These are phyloP conservation scores for Clavispora phyllophila DNA, from an alignment of 805 yeast genomes.

Conservation along the genomic window DNA sequence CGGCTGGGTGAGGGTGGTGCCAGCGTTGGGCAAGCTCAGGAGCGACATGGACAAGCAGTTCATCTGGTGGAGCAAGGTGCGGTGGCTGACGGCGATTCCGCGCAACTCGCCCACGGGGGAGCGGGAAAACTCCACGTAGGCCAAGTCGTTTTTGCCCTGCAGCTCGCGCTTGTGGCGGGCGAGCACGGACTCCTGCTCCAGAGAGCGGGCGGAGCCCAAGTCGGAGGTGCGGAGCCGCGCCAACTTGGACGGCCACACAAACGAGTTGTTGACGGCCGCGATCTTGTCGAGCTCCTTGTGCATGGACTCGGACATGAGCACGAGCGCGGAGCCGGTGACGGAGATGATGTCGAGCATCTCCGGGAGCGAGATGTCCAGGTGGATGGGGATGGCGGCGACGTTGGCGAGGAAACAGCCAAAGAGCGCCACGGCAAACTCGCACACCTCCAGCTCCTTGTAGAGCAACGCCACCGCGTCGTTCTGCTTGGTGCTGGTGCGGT, in stretches of 20 bases:
- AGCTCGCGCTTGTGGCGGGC: slow-evolving; percentile 9
- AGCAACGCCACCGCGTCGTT: slow-evolving; percentile 82
- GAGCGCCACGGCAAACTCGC: slow-evolving; percentile 80
- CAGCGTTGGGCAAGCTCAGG: slow-evolving; percentile 58
- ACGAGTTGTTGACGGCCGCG: slow-evolving; percentile 38
- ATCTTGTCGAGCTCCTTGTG: slow-evolving; percentile 68
- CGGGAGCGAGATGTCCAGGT: slow-evolving; percentile 60
- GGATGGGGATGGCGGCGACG: slow-evolving; percentile 90
- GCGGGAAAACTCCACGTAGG: slow-evolving; percentile 88
- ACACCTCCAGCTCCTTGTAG: slow-evolving; percentile 76
- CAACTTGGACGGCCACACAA: slow-evolving; percentile 72
- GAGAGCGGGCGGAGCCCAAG: slow-evolving; percentile 55
- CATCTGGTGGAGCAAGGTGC: slow-evolving; percentile 87
- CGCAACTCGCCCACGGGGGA: slow-evolving; percentile 87
- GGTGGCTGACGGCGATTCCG: slow-evolving; percentile 90
- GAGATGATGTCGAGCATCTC: slow-evolving; percentile 72
- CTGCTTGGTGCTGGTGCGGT: slow-evolving; percentile 65
- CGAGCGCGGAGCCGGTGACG: slow-evolving; percentile 69
- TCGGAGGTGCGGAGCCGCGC: slow-evolving; percentile 82
- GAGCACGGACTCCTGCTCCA: slow-evolving; percentile 26
- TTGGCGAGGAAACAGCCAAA: slow-evolving; percentile 93
- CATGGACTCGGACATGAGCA: slow-evolving; percentile 77
- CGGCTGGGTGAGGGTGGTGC: slow-evolving; percentile 45
- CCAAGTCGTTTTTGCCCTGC: slow-evolving; percentile 49
- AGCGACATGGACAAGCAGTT: slow-evolving; percentile 63